phyloP scores from a whole-genome alignment of 352 stramenopile genomes.

The Phytophthora cryptogea region DNA sequence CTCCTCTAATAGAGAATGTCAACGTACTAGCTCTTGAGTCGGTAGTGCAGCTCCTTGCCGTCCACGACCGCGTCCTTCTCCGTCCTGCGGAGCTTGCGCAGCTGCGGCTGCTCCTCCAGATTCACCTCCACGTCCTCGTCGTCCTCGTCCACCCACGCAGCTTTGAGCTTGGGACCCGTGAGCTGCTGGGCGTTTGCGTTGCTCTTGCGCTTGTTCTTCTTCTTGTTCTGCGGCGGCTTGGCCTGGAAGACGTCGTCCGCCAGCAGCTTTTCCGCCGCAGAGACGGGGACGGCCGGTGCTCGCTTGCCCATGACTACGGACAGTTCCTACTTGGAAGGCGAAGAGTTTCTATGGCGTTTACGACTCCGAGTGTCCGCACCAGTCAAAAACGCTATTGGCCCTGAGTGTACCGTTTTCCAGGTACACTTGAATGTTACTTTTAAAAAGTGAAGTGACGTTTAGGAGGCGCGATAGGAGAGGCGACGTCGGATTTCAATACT shows the following conservation, averaged over 20 bases:
- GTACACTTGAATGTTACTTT: not conserved
- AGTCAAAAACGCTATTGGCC: slow-evolving; percentile 21
- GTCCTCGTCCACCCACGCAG: slow-evolving; percentile 90
- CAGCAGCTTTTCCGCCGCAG: slow-evolving; percentile 58
- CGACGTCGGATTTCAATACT: slow-evolving; percentile 22
- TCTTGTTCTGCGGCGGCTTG: slow-evolving; percentile 24
- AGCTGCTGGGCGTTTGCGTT: slow-evolving; percentile 23
- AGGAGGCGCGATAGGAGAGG: slow-evolving; percentile 3
- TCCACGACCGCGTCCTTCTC: slow-evolving; percentile 68
- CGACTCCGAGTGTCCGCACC: slow-evolving; percentile 11
- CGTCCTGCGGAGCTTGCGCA: slow-evolving; percentile 86
- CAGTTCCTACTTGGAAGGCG: not conserved
- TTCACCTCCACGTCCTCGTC: slow-evolving; percentile 77
- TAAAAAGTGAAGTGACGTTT: not conserved
- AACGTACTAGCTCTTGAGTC: slow-evolving; percentile 83
- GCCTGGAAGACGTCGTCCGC: slow-evolving; percentile 59
- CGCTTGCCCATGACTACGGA: slow-evolving; percentile 54
- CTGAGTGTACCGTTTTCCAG: not conserved
- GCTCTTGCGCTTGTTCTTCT: slow-evolving; percentile 36
- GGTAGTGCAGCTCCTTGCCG: slow-evolving; percentile 75
- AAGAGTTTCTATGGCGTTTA: slow-evolving; percentile 22
- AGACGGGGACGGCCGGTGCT: slow-evolving; percentile 23
- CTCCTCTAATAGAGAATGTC: not conserved
- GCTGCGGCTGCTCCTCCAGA: slow-evolving; percentile 64
- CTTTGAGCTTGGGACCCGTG: slow-evolving; percentile 33